A percentile compares a stretch with the other conserved stretches of the same genome.
Conservation (phyloP, 768 basidiomycete species). For the Melanogaster broomeanus region DNA sequence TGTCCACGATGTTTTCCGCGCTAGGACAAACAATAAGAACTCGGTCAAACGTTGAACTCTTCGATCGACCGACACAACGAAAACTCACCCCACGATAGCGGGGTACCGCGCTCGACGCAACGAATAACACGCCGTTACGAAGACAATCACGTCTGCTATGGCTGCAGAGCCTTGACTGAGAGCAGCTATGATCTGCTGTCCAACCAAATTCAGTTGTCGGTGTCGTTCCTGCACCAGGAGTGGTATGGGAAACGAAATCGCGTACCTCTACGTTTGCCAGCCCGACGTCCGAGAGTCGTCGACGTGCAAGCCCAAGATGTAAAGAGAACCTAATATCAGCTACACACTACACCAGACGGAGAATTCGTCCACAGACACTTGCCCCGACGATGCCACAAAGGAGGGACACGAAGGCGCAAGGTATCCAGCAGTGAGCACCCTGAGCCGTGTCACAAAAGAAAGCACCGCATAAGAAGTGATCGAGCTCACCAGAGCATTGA, state of each 20-base stretch:
- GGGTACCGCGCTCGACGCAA: slow-evolving; percentile 20
- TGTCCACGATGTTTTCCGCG: slow-evolving; percentile 4
- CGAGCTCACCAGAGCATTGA: slow-evolving; percentile 16
- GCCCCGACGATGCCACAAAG: slow-evolving; percentile 18
- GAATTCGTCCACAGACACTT: slow-evolving; percentile 22
- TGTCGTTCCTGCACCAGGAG: not conserved
- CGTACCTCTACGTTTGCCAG: slow-evolving; percentile 20
- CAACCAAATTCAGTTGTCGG: not conserved
- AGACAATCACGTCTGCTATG: slow-evolving; percentile 12
- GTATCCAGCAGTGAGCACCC: slow-evolving; percentile 29
- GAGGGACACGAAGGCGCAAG: not conserved
- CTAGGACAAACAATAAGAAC: slow-evolving; percentile 9
- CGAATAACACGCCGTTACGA: slow-evolving; percentile 17
- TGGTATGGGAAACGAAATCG: not conserved
- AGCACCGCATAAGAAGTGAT: not conserved
- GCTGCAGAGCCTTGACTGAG: slow-evolving; percentile 9
- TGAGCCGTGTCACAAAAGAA: not conserved
- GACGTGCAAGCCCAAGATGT: slow-evolving; percentile 18
- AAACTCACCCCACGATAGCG: slow-evolving; percentile 16
- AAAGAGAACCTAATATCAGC: slow-evolving; percentile 7
- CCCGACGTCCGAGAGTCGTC: slow-evolving; percentile 21
- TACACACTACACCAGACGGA: not conserved
- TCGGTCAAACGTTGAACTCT: not conserved
- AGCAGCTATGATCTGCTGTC: slow-evolving; percentile 13
- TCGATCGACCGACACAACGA: not conserved